Evolutionary conservation across 441 rosid species (phyloP), one percentile per base, ranked within the genome.

Genomic region (Capsella rubella): DNA sequence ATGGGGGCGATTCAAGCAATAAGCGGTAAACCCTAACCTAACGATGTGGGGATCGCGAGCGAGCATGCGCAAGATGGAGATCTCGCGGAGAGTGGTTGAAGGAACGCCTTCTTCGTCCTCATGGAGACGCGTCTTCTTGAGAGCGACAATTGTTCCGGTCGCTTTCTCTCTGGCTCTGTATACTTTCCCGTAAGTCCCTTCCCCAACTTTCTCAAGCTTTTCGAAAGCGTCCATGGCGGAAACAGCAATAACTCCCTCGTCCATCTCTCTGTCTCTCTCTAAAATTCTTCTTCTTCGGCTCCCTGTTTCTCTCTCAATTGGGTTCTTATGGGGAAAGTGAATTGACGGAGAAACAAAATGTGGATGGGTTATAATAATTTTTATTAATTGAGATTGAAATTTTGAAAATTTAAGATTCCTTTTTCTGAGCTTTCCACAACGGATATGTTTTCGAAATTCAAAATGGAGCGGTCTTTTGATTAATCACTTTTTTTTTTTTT

Each of bases 81-180:
- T 86, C 86, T 96, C 99, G 34, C 99, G 96, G 64, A 93, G 99
- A 65, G 98, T 96, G 34, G 99, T 93, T 69, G 98, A 94, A 49
- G 97, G 99, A 59, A 93, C 98, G n/a, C 98, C 98, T 85, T 96
- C 97, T 18, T 96, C 97, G 77, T 96, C 99, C 69, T 93, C 98
- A 43, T 90, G 97, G 69, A 96, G 99, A 69, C 97, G 97, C 0
- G 99, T 96, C 87, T 96, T 96, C 86, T 96, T 93, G 7, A 96
- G 82, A 15, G 98, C 99, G 1, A 96, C 98, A 78, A 91, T 91
- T 77, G 78, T 81, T 9, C 98, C 97, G 0, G 98, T 96, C 28
- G 97, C 97, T 75, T 85, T 88, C 82, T 96, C 98, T 68, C 92
- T 85, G 16, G 98, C 98, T 83, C 97, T 80, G 84, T 93, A 96